Conservation (phyloP, 441 rosid genomes). For the Viola pubescens region DNA sequence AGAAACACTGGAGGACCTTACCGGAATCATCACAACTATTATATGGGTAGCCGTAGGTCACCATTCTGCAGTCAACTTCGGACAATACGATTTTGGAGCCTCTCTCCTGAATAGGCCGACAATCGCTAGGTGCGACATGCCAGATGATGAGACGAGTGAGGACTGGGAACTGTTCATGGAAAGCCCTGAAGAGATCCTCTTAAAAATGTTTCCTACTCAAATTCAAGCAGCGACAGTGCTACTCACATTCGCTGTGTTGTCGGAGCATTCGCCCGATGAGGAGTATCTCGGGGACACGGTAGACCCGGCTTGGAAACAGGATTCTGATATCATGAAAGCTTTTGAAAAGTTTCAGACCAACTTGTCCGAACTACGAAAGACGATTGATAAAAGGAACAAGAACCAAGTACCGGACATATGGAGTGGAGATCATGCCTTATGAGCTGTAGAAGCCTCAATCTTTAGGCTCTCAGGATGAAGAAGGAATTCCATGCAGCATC, state of each 20-base stretch:
- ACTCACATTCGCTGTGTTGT: constrained; percentile 46
- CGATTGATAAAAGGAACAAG: constrained; percentile 32
- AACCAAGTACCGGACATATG: constrained; percentile 17
- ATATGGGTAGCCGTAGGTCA: constrained; percentile 57
- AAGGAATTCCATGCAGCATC: constrained; percentile 43
- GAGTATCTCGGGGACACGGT: constrained; percentile 51
- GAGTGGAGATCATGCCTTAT: constrained; percentile 37
- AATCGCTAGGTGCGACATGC: constrained; percentile 45
- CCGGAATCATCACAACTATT: constrained; percentile 37
- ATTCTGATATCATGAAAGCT: constrained; percentile 39
- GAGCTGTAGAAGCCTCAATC: constrained; percentile 41
- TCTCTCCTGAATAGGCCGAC: constrained; percentile 68
- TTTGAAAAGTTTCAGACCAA: constrained; percentile 39
- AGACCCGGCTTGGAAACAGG: constrained; percentile 45
- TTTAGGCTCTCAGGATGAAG: constrained; percentile 38
- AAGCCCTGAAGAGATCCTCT: constrained; percentile 32
- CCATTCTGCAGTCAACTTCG: constrained; percentile 59
- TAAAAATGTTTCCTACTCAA: constrained; percentile 51
- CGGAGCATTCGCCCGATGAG: constrained; percentile 61
- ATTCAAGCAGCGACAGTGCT: constrained; percentile 51
- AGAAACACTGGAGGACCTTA: constrained; percentile 28
- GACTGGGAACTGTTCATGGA: constrained; percentile 32
- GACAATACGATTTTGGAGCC: constrained; percentile 54
- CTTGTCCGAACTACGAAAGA: constrained; percentile 31
- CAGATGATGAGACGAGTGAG: constrained; percentile 35